Evolutionary conservation across 2,329 filamentous ascomycete genomes (phyloP).

Genomic region (Botryotinia calthae): DNA sequence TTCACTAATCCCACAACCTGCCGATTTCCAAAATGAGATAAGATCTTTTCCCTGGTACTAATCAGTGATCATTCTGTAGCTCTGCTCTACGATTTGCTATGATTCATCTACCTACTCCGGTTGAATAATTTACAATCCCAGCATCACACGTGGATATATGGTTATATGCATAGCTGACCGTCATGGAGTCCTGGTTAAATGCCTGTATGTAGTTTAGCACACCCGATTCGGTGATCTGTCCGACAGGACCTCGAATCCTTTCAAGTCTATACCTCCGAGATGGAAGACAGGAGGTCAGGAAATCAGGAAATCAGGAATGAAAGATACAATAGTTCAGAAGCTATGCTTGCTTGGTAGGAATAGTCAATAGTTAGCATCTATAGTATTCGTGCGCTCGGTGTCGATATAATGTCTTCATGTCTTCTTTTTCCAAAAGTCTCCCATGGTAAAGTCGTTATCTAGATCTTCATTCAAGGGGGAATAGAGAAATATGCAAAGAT

Average conservation of each 20-base stretch:
- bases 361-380: neutral
- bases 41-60: neutral
- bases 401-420: neutral
- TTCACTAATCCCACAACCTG: neutral
- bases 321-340: neutral
- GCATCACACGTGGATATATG: slow-evolving; percentile 2
- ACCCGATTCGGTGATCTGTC: neutral
- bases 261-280: neutral
- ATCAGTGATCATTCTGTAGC: neutral
- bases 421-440: neutral
- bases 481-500: neutral
- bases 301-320: neutral
- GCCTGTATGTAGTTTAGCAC: neutral
- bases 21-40: neutral
- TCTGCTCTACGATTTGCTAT: slow-evolving; percentile 5
- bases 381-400: neutral
- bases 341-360: neutral
- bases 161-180: neutral
- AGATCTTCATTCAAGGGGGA: neutral
- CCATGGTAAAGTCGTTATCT: neutral
- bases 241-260: slow-evolving; percentile 6
- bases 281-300: neutral
- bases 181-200: neutral
- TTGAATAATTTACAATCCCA: neutral
- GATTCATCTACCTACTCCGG: neutral